These are phyloP conservation scores for Phialocephala sp. DNA, from an alignment of 2,329 filamentous ascomycete genomes.

Conservation along the genomic window DNA sequence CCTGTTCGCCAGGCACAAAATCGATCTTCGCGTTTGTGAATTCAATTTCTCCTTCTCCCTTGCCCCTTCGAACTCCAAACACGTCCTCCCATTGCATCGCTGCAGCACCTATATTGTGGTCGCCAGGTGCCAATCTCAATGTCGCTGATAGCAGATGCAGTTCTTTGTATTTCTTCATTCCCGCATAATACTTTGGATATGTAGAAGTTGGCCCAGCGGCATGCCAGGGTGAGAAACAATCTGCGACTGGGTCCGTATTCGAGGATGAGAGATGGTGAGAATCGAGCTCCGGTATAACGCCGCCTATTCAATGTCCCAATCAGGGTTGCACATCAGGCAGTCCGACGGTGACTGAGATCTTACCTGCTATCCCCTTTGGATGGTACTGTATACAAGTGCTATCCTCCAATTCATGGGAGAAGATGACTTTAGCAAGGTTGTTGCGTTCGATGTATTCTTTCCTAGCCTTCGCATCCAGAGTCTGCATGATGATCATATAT, in stretches of 20 bases:
- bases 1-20: conserved; percentile 44
- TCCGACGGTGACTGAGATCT: background rate
- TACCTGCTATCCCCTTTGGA: conserved; percentile 46
- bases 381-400: conserved; percentile 50
- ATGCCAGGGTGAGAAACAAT: conserved; percentile 52
- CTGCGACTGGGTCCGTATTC: conserved; percentile 44
- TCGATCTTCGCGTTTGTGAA: conserved; percentile 45
- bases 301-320: conserved; percentile 16
- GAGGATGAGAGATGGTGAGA: conserved; percentile 17
- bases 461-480: conserved; percentile 45
- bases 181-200: conserved; percentile 43
- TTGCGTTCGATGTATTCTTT: conserved; percentile 46
- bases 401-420: conserved; percentile 43
- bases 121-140: conserved; percentile 46
- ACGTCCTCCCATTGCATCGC: conserved; percentile 48
- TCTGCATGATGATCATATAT: conserved; percentile 57
- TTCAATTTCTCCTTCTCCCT: conserved; percentile 29
- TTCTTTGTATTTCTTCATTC: conserved; percentile 46
- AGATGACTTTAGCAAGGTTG: conserved; percentile 47
- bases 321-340: background rate
- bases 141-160: conserved; percentile 45
- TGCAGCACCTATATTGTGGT: conserved; percentile 45
- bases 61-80: conserved; percentile 42
- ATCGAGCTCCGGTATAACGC: conserved; percentile 33
- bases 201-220: conserved; percentile 45